Evolutionary conservation across 2,329 filamentous ascomycete species (phyloP).

Genomic region (Bisporella sp.): DNA sequence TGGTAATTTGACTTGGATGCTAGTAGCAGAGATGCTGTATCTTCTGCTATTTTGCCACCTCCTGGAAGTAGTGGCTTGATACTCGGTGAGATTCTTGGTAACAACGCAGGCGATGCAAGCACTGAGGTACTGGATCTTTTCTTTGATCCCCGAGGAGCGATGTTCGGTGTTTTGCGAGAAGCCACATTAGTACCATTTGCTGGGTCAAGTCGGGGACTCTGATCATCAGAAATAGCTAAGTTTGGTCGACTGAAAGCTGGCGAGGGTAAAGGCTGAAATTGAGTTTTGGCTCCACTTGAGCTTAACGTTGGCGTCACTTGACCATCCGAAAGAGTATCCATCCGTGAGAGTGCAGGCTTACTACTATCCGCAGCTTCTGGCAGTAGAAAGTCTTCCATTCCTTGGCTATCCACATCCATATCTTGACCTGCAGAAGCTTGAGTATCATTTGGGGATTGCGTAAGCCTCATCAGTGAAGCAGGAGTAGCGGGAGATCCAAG

Average conservation of each 20-base stretch:
- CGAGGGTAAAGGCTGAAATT: conserved; percentile 36
- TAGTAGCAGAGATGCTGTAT: conserved; percentile 65
- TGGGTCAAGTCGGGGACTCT: conserved; percentile 46
- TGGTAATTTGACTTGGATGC: conserved; percentile 97
- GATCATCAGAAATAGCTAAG: conserved; percentile 37
- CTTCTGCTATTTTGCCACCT: conserved; percentile 45
- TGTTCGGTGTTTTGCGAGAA: conserved; percentile 44
- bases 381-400: conserved; percentile 61
- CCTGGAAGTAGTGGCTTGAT: conserved; percentile 85
- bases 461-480: conserved; percentile 78
- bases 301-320: conserved; percentile 47
- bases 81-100: conserved; percentile 85
- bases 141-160: conserved; percentile 49
- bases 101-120: conserved; percentile 77
- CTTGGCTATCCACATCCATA: conserved; percentile 40
- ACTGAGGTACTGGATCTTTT: conserved; percentile 68
- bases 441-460: conserved; percentile 26
- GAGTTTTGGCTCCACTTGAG: conserved; percentile 25
- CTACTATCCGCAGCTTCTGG: conserved; percentile 62
- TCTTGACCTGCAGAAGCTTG: conserved; percentile 35
- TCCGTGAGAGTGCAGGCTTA: conserved; percentile 39
- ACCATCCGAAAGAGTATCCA: conserved; percentile 45
- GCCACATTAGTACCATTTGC: conserved; percentile 40
- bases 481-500: conserved; percentile 66
- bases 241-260: conserved; percentile 31